Evolutionary conservation across 768 basidiomycete species (phyloP).

Genomic region (Leccinum ochraceum): DNA sequence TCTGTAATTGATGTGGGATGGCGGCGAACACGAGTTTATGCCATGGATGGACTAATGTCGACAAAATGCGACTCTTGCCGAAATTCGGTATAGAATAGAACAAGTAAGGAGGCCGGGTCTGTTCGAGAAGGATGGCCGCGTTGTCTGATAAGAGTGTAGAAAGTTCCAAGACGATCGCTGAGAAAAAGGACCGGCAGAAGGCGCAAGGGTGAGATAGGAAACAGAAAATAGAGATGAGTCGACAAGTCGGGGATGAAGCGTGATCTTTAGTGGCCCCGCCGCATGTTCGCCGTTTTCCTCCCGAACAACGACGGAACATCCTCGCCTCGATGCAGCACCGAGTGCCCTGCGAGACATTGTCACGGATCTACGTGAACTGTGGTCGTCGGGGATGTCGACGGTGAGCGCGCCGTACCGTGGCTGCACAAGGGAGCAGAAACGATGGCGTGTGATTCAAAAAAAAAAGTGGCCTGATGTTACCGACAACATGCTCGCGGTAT

Average conservation of each 20-base stretch:
- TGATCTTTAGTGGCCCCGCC: not conserved
- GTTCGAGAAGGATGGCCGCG: constrained; percentile 11
- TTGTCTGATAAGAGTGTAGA: constrained; percentile 19
- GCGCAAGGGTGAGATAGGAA: constrained; percentile 2
- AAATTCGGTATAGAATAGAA: constrained; percentile 15
- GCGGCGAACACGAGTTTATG: constrained; percentile 24
- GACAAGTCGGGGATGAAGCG: not conserved
- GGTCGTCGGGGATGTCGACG: not conserved
- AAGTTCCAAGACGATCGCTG: constrained; percentile 19
- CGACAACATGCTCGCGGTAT: constrained; percentile 15
- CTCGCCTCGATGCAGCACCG: not conserved
- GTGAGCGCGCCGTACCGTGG: not conserved
- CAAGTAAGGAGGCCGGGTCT: not conserved
- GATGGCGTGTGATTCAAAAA: constrained; percentile 19
- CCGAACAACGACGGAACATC: not conserved
- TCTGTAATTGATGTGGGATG: constrained; percentile 19
- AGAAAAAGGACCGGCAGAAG: constrained; percentile 1
- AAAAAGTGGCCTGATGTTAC: constrained; percentile 38
- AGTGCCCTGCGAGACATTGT: not conserved
- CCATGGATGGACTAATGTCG: constrained; percentile 12
- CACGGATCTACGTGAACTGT: not conserved
- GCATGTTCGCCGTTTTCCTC: not conserved
- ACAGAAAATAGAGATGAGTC: not conserved
- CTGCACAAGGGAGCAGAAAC: not conserved
- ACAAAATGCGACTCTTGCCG: constrained; percentile 10